Conservation (phyloP, 352 stramenopile genomes). For the Globisporangium irregulare region DNA sequence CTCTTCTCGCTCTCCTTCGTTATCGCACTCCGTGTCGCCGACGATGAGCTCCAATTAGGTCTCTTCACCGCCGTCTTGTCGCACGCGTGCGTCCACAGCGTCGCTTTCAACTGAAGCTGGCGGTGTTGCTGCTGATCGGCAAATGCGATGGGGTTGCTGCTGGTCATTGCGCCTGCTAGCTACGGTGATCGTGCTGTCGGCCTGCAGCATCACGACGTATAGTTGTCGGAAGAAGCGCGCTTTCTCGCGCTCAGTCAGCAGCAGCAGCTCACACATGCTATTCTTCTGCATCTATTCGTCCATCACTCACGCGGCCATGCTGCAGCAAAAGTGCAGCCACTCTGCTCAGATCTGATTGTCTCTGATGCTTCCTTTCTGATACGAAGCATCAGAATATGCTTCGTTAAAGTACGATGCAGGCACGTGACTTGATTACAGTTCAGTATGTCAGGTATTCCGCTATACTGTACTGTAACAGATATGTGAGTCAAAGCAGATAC, state of each 20-base stretch:
- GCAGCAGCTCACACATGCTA: neutral
- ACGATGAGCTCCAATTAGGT: neutral
- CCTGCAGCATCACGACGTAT: constrained; percentile 30
- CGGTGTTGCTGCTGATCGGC: neutral
- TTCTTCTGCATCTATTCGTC: constrained; percentile 2
- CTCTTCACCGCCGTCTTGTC: neutral
- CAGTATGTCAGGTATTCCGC: no score
- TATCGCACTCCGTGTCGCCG: no score
- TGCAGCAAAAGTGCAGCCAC: no score
- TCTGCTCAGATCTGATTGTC: no score
- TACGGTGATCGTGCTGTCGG: neutral
- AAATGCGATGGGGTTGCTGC: neutral
- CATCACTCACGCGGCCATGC: constrained; percentile 18
- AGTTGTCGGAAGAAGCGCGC: constrained; percentile 42
- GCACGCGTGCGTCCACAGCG: neutral
- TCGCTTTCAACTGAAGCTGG: neutral
- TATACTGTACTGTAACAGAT: no score
- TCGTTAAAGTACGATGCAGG: no score
- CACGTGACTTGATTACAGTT: no score
- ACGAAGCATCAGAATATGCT: no score
- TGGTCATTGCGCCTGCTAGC: constrained; percentile 2
- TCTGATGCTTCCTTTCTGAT: neutral
- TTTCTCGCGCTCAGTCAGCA: constrained; percentile 44
- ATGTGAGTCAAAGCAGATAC: no score
- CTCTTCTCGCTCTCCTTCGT: neutral